These are phyloP conservation scores for Amborella trichopoda DNA, from an alignment of 164 flowering plant genomes.

Conservation along the genomic window DNA sequence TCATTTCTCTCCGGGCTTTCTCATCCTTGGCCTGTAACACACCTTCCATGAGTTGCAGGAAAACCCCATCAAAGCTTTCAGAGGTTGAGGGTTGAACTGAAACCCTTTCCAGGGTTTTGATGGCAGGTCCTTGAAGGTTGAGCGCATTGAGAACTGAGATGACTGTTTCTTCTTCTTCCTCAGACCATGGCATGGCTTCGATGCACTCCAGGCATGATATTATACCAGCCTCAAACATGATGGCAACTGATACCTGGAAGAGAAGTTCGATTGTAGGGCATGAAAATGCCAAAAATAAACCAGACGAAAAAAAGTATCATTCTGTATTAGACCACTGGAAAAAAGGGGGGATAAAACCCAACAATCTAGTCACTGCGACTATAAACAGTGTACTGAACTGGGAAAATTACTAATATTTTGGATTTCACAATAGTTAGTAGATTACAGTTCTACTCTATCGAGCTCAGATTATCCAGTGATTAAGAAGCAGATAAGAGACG, in stretches of 20 bases:
- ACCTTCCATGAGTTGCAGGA: slow-evolving; percentile 38
- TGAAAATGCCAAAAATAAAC: too few relatives aligned
- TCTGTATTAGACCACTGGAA: too few relatives aligned
- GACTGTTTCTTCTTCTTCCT: slow-evolving; percentile 68
- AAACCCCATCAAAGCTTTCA: slow-evolving; percentile 35
- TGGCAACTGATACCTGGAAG: slow-evolving; percentile 60
- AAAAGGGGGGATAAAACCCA: too few relatives aligned
- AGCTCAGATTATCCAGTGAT: too few relatives aligned
- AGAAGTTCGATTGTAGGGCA: too few relatives aligned
- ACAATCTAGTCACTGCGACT: too few relatives aligned
- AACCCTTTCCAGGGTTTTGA: slow-evolving; percentile 56
- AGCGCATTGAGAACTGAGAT: slow-evolving; percentile 43
- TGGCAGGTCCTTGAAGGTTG: slow-evolving; percentile 28
- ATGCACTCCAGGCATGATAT: slow-evolving; percentile 65
- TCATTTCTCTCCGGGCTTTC: slow-evolving; percentile 85
- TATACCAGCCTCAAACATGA: slow-evolving; percentile 60
- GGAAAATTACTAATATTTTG: too few relatives aligned
- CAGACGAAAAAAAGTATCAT: neutral
- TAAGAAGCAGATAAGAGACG: too few relatives aligned
- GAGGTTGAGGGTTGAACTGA: slow-evolving; percentile 47
- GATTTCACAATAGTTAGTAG: too few relatives aligned
- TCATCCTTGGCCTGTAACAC: slow-evolving; percentile 78
- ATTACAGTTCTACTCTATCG: too few relatives aligned
- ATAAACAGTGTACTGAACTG: too few relatives aligned
- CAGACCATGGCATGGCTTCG: slow-evolving; percentile 92